Conservation (phyloP, 78 protist species). For the Diacronema lutheri region DNA sequence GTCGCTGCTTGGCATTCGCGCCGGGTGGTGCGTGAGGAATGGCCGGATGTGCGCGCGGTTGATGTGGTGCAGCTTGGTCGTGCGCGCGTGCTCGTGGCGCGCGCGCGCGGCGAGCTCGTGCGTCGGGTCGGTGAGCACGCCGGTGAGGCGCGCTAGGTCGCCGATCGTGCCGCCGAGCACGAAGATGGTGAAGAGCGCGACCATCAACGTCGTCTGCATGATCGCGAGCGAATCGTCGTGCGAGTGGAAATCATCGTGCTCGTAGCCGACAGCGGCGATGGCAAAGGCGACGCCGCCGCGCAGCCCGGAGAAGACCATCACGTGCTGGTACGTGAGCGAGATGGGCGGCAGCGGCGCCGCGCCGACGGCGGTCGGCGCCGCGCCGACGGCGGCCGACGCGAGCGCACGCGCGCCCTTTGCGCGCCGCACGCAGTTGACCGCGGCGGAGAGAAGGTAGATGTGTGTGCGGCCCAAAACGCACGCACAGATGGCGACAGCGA, state of each 20-base stretch:
- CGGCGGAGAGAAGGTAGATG: background rate
- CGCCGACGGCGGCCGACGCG: no score
- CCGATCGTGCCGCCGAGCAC: background rate
- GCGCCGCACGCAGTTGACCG: no score
- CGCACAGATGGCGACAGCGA: background rate
- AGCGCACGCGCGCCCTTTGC: background rate
- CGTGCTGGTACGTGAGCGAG: background rate
- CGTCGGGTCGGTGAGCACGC: no score
- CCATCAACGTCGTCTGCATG: background rate
- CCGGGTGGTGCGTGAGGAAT: no score
- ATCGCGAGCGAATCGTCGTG: background rate
- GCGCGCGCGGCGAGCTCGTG: no score
- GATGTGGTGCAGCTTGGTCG: no score
- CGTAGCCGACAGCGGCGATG: background rate
- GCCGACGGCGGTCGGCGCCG: no score
- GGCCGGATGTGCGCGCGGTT: no score
- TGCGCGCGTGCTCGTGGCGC: no score
- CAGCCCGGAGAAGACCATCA: slow-evolving; percentile 17
- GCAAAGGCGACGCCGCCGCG: slow-evolving; percentile 25
- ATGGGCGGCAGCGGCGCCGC: background rate
- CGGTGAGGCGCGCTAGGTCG: no score
- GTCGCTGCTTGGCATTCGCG: no score
- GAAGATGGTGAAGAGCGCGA: slow-evolving; percentile 17
- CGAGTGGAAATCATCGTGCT: background rate
- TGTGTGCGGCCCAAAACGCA: background rate